These are phyloP conservation scores for Nicotiana paniculata DNA, from an alignment of 257 asterid genomes.

Conservation along the genomic window DNA sequence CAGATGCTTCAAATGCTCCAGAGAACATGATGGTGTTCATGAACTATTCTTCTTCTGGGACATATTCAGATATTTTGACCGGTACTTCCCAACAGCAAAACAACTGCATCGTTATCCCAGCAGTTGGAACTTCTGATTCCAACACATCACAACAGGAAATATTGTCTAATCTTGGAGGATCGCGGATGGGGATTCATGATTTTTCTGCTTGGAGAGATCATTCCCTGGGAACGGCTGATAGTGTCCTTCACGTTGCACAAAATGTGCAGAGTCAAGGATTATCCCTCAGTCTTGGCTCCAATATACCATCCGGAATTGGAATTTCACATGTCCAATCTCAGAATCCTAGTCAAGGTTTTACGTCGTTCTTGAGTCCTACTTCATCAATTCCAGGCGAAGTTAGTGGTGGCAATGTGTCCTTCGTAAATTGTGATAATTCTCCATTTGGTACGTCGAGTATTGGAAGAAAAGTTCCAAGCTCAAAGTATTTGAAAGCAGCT, in stretches of 20 bases:
- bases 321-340: constrained; percentile 36
- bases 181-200: constrained; percentile 29
- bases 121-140: constrained; percentile 31
- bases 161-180: constrained; percentile 40
- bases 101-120: constrained; percentile 26
- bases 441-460: constrained; percentile 39
- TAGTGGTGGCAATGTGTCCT: constrained; percentile 27
- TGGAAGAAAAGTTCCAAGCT: constrained; percentile 39
- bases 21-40: constrained; percentile 47
- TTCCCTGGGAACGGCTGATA: too few relatives aligned
- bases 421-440: constrained; percentile 30
- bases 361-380: constrained; percentile 31
- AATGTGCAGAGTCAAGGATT: too few relatives aligned
- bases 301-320: constrained; percentile 41
- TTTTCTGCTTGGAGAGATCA: constrained; percentile 36
- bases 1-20: constrained; percentile 39
- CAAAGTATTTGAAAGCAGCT: constrained; percentile 75
- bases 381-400: constrained; percentile 27
- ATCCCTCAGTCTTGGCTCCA: constrained; percentile 58
- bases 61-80: constrained; percentile 35
- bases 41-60: constrained; percentile 53
- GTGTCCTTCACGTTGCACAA: too few relatives aligned
- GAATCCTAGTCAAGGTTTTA: constrained; percentile 30
- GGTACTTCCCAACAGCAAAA: constrained; percentile 30
- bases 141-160: constrained; percentile 39